Conservation (phyloP, 108 stramenopile species). For the Ochromonas danica region DNA sequence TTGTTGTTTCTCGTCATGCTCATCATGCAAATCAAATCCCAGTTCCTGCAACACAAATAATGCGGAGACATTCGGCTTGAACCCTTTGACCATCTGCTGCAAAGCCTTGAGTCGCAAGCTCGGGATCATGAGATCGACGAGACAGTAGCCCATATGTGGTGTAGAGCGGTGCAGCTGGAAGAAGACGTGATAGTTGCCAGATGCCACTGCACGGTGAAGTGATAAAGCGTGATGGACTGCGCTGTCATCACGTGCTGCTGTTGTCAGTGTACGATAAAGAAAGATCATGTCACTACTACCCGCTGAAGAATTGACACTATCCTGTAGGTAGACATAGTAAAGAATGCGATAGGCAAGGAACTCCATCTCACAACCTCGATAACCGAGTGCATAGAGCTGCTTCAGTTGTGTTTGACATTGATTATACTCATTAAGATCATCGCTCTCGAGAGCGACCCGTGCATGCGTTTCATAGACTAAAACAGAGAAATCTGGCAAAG, state of each 20-base stretch:
- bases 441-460: slow-evolving; percentile 78
- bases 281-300: slow-evolving; percentile 43
- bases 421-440: slow-evolving; percentile 83
- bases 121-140: slow-evolving; percentile 40
- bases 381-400: slow-evolving; percentile 46
- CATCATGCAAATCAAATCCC: slow-evolving; percentile 6
- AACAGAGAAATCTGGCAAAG: slow-evolving; percentile 65
- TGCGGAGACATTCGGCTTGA: slow-evolving; percentile 39
- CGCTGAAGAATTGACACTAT: slow-evolving; percentile 42
- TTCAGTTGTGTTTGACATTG: slow-evolving; percentile 89
- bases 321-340: slow-evolving; percentile 65
- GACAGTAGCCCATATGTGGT: slow-evolving; percentile 49
- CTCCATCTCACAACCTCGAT: slow-evolving; percentile 58
- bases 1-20: neutral
- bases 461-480: slow-evolving; percentile 91
- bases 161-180: slow-evolving; percentile 49
- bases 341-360: slow-evolving; percentile 69
- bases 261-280: slow-evolving; percentile 40
- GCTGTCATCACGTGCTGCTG: neutral
- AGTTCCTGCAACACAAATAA: slow-evolving; percentile 27
- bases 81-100: slow-evolving; percentile 47
- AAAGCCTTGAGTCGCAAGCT: slow-evolving; percentile 39
- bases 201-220: slow-evolving; percentile 36
- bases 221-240: slow-evolving; percentile 45
- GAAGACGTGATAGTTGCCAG: slow-evolving; percentile 39